Evolutionary conservation across 345 rosid genomes (phyloP), one percentile per base, ranked within the genome.

Genomic region (Excoecaria agallocha): DNA sequence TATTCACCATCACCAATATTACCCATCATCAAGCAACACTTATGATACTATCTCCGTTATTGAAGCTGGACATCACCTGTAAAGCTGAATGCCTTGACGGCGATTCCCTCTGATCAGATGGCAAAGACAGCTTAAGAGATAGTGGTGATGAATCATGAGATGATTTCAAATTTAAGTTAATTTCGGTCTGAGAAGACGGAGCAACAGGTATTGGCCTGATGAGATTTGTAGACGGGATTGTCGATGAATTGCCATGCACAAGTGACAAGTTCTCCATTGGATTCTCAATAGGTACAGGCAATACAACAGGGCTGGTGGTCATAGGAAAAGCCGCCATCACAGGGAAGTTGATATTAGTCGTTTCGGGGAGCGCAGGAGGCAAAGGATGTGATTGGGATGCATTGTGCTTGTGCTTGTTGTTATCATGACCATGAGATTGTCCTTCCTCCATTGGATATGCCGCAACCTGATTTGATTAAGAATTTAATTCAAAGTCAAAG

Each of bases 21-120:
- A 8, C 59, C 49, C 72, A 46, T 61, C 30, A 67, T 86, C 80
- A 90, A 68, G 91, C 91, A 73, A 90, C 93, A 63, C 85, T 84
- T 71, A 90, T 89, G 78, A 83, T 86, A 86, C 79, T 84, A 30
- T 89, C 97, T 70, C 90, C 94, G 70, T 81, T 89, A 70, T 74
- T 80, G 81, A 88, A 85, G 82, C 84, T 76, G 24, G 85, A 70
- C 87, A 84, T 76, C 73, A 55, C 78, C 87, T 84, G 86, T 76
- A 85, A 87, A 49, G 85, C 83, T 0, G 88, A 77, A 74, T 78
- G 85, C 81, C 81, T 82, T 0, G 87, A 59, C 0, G 87, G 75
- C 10, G 90, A 30, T 15, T 84, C 91, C n/a, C 78, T 84, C 64
- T 77, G 82, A 78, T 82, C 84, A 1, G 87, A 81, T 10, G 84